Percentiles rank a stretch among this genome's conserved stretches.
phyloP scores from a whole-genome alignment of 2,329 filamentous ascomycete species.

The Cadophora sp. region DNA sequence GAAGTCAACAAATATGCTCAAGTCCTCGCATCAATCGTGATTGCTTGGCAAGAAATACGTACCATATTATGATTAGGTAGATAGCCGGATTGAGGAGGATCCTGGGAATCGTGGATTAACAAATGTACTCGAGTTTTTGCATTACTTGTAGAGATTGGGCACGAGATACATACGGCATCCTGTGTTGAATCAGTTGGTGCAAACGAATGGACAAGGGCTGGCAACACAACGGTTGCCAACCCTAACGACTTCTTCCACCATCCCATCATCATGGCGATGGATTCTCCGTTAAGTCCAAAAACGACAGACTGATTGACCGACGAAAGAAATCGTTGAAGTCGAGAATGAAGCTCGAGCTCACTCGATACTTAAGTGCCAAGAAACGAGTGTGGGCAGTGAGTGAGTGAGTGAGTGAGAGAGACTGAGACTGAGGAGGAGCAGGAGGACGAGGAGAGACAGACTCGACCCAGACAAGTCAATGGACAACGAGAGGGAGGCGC shows the following conservation, averaged over 20 bases:
- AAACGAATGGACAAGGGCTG: slow-evolving; percentile 26
- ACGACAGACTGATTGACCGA: not conserved
- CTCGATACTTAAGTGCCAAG: slow-evolving; percentile 2
- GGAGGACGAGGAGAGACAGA: not conserved
- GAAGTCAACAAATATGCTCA: not conserved
- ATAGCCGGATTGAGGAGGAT: slow-evolving; percentile 30
- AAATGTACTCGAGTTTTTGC: not conserved
- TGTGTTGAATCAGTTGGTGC: slow-evolving; percentile 22
- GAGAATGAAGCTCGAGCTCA: not conserved
- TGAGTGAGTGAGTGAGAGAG: not conserved
- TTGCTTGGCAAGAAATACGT: not conserved
- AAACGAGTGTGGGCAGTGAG: not conserved
- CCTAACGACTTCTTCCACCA: slow-evolving; percentile 15
- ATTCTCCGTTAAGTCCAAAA: not conserved
- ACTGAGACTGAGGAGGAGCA: not conserved
- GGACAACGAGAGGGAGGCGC: not conserved
- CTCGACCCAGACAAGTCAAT: not conserved
- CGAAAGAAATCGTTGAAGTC: not conserved
- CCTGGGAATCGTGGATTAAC: slow-evolving; percentile 1
- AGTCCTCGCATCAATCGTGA: not conserved
- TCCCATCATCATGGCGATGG: slow-evolving; percentile 1
- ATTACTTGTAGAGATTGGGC: not conserved
- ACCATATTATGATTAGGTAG: slow-evolving; percentile 29
- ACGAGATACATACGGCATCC: slow-evolving; percentile 15
- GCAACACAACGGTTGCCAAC: slow-evolving; percentile 13